Evolutionary conservation across 78 protist genomes (phyloP).

Genomic region (Cavenderia fasciculata): DNA sequence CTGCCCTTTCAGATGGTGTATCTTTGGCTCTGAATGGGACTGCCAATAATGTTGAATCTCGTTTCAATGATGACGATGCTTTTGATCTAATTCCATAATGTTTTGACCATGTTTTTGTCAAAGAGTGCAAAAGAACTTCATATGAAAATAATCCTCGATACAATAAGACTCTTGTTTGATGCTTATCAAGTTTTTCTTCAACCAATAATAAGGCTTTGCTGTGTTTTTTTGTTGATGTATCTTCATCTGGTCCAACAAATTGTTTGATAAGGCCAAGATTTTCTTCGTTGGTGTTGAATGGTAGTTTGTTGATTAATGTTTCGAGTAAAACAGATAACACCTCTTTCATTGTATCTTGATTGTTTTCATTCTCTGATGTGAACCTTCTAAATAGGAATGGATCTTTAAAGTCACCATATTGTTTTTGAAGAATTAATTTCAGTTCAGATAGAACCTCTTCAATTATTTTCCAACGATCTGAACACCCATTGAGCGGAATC

Average conservation of each 20-base stretch:
- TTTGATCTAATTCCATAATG: neutral
- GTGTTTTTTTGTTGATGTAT: no score
- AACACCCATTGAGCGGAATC: neutral
- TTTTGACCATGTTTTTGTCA: neutral
- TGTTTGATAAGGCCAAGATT: no score
- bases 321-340: neutral
- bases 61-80: no score
- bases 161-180: no score
- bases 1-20: slow-evolving; percentile 58
- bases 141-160: neutral
- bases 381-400: neutral
- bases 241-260: no score
- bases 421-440: neutral
- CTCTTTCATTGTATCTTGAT: neutral
- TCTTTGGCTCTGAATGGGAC: slow-evolving; percentile 79
- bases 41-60: slow-evolving; percentile 3
- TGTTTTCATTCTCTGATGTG: neutral
- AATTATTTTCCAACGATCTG: neutral
- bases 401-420: no score
- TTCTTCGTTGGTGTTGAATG: no score
- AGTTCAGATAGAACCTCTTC: neutral
- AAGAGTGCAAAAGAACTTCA: neutral
- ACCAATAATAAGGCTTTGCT: no score
- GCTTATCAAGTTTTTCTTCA: no score
- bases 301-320: no score